Conservation (phyloP, 306 rosid genomes). For the Trichosanthes cucumerina region DNA sequence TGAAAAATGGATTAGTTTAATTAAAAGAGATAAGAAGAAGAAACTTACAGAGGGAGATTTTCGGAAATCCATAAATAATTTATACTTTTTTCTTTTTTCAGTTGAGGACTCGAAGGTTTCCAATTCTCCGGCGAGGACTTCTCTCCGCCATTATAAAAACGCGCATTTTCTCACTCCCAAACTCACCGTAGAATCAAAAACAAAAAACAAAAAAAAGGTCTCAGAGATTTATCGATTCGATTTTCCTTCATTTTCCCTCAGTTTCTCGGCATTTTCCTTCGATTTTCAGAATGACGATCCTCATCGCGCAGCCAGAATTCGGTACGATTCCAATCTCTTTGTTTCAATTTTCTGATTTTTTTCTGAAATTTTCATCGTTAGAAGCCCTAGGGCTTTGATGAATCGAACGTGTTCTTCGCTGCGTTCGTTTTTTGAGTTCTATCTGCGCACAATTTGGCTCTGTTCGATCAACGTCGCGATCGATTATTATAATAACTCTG, state of each 20-base stretch:
- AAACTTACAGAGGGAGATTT: background rate
- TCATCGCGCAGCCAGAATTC: constrained; percentile 28
- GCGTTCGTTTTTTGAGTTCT: background rate
- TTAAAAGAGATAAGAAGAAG: background rate
- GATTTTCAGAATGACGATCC: constrained; percentile 32
- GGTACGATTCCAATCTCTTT: constrained; percentile 24
- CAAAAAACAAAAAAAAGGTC: background rate
- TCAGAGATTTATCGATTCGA: background rate
- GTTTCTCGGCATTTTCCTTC: background rate
- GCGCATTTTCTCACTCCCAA: background rate
- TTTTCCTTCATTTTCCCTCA: background rate
- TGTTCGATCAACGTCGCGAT: background rate
- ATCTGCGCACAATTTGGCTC: background rate
- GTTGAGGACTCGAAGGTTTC: constrained; percentile 3
- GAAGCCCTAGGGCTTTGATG: background rate
- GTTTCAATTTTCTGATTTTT: background rate
- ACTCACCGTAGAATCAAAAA: background rate
- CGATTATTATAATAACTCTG: too few species aligned
- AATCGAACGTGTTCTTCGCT: background rate
- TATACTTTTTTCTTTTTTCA: background rate
- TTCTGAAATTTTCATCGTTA: background rate
- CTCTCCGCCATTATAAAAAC: constrained; percentile 26
- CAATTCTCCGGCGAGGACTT: constrained; percentile 3
- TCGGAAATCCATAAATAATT: background rate
- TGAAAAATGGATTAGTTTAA: background rate